These are phyloP conservation scores for Phialophora tarda DNA, from an alignment of 2,329 filamentous ascomycete species.

Conservation along the genomic window DNA sequence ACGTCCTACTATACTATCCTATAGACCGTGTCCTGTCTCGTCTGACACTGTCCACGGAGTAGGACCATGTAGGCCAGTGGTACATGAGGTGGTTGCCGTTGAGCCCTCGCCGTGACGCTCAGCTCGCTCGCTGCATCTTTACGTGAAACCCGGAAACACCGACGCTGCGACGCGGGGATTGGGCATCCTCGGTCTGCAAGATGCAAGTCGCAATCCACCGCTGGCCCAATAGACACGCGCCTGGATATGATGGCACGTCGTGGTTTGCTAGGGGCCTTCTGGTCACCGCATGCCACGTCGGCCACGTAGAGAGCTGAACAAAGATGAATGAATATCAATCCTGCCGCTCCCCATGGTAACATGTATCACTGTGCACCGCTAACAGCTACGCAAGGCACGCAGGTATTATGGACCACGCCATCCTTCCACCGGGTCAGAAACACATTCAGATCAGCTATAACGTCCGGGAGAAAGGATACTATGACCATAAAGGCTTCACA, in stretches of 20 bases:
- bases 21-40: neutral
- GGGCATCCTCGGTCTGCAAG: neutral
- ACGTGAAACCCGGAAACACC: slow-evolving; percentile 7
- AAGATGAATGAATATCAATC: neutral
- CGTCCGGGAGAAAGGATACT: neutral
- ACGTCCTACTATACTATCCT: neutral
- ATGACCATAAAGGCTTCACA: slow-evolving; percentile 1
- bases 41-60: neutral
- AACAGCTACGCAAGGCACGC: neutral
- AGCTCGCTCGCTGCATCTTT: neutral
- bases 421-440: slow-evolving; percentile 1
- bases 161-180: neutral
- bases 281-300: slow-evolving; percentile 7
- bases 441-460: neutral
- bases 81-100: neutral
- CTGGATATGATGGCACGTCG: neutral
- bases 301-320: neutral
- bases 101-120: neutral
- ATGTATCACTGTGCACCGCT: neutral
- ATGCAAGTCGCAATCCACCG: neutral
- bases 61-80: neutral
- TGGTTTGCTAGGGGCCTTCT: neutral
- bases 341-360: neutral
- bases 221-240: neutral
- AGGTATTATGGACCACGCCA: neutral